A percentile compares a stretch with the other conserved stretches of the same genome.
Conservation (phyloP, 139 green algal species). For the Penium margaritaceum region DNA sequence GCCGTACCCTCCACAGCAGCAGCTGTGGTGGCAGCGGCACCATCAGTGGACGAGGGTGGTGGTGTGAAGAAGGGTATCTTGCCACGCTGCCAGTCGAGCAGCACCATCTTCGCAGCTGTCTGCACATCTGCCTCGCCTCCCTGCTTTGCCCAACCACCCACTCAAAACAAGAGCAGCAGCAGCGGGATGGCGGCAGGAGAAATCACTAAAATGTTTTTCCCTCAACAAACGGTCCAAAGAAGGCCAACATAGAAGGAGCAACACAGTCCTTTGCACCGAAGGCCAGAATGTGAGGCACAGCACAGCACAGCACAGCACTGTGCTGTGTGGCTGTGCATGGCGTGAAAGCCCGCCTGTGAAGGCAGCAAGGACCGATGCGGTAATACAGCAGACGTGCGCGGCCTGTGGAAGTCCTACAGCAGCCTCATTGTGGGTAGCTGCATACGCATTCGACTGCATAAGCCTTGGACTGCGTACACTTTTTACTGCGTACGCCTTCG, state of each 20-base stretch:
- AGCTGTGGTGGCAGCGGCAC: background rate
- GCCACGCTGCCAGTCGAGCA: constrained; percentile 95
- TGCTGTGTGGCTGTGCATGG: background rate
- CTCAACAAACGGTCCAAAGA: too few relatives aligned
- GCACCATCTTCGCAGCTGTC: constrained; percentile 86
- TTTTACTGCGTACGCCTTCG: too few relatives aligned
- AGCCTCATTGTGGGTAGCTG: too few relatives aligned
- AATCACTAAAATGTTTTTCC: too few relatives aligned
- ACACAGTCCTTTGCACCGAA: background rate
- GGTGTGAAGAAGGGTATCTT: constrained; percentile 93
- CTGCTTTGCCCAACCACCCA: too few relatives aligned
- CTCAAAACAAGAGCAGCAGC: too few relatives aligned
- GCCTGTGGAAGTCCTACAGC: too few relatives aligned
- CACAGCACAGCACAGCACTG: background rate
- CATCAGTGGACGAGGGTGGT: constrained; percentile 47
- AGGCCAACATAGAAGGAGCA: background rate
- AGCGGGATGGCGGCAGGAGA: background rate
- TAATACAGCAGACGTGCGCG: too few relatives aligned
- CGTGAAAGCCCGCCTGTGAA: too few relatives aligned
- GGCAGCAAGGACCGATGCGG: too few relatives aligned
- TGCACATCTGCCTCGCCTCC: constrained; percentile 90
- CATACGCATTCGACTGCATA: too few relatives aligned
- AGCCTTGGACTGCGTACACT: too few relatives aligned
- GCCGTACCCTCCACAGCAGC: background rate
- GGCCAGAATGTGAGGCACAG: background rate